Conservation (phyloP, 2,329 filamentous ascomycete species). For the Paradendryphiella salina region DNA sequence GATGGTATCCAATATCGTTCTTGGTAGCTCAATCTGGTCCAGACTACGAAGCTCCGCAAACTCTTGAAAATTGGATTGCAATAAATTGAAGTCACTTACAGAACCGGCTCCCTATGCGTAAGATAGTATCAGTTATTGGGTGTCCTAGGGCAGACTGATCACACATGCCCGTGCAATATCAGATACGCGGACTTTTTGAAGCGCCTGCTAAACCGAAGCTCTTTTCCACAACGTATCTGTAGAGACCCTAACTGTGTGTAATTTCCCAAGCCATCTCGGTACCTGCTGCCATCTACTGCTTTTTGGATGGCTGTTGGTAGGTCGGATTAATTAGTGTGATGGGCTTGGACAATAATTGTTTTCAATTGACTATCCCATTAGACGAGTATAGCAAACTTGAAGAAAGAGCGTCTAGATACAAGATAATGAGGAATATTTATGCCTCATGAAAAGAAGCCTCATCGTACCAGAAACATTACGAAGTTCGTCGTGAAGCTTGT, state of each 20-base stretch:
- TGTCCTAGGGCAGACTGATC: not conserved
- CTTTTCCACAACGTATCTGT: not conserved
- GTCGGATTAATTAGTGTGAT: not conserved
- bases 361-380: too few species aligned
- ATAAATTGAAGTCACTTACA: not conserved
- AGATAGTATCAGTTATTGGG: slow-evolving; percentile 3
- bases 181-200: slow-evolving; percentile 2
- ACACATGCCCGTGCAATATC: slow-evolving; percentile 7
- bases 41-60: not conserved
- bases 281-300: not conserved
- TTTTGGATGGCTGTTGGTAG: not conserved
- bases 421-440: too few species aligned
- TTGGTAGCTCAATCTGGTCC: not conserved
- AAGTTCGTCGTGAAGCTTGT: too few species aligned
- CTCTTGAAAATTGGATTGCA: not conserved
- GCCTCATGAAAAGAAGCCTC: too few species aligned
- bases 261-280: not conserved
- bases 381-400: too few species aligned
- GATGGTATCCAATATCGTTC: slow-evolving; percentile 5
- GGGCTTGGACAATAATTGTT: too few species aligned
- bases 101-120: slow-evolving; percentile 6
- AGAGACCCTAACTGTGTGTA: too few species aligned
- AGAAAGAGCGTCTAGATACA: not conserved
- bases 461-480: too few species aligned
- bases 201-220: not conserved